phyloP scores from a whole-genome alignment of 176 grass and related monocot species.

The Avena eriantha region DNA sequence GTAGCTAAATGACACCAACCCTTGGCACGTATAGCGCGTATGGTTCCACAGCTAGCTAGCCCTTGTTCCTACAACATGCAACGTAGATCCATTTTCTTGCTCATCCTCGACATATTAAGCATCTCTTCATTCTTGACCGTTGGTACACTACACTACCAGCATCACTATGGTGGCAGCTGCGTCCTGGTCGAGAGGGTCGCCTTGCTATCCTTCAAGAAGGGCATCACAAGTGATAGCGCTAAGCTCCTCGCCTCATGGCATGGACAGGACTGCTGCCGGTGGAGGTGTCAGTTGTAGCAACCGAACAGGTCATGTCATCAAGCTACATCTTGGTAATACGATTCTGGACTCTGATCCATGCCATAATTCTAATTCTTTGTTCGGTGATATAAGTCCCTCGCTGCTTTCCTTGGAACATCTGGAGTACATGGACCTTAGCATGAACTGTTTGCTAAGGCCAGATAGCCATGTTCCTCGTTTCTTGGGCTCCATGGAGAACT shows the following conservation, averaged over 20 bases:
- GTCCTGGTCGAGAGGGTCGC: slow-evolving; percentile 31
- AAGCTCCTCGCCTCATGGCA: slow-evolving; percentile 35
- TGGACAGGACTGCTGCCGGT: slow-evolving; percentile 40
- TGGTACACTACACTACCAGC: not conserved
- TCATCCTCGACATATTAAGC: not conserved
- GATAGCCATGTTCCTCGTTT: not conserved
- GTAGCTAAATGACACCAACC: not conserved
- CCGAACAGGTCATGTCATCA: slow-evolving; percentile 29
- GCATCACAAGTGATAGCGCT: not conserved
- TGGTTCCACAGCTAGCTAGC: not conserved
- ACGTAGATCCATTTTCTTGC: not conserved
- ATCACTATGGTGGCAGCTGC: not conserved
- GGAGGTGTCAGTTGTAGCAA: slow-evolving; percentile 50
- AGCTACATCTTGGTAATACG: slow-evolving; percentile 25
- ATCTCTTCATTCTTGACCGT: not conserved
- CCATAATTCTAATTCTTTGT: not conserved
- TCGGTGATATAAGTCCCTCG: no score
- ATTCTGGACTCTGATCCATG: not conserved
- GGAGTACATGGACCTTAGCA: not conserved
- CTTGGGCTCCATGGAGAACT: not conserved
- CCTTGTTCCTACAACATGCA: not conserved
- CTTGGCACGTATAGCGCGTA: not conserved
- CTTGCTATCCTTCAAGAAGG: slow-evolving; percentile 46
- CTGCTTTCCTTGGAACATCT: not conserved
- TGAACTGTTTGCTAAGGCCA: not conserved